These are phyloP conservation scores for Fusarium illudens DNA, from an alignment of 2,329 filamentous ascomycete species.

Conservation along the genomic window DNA sequence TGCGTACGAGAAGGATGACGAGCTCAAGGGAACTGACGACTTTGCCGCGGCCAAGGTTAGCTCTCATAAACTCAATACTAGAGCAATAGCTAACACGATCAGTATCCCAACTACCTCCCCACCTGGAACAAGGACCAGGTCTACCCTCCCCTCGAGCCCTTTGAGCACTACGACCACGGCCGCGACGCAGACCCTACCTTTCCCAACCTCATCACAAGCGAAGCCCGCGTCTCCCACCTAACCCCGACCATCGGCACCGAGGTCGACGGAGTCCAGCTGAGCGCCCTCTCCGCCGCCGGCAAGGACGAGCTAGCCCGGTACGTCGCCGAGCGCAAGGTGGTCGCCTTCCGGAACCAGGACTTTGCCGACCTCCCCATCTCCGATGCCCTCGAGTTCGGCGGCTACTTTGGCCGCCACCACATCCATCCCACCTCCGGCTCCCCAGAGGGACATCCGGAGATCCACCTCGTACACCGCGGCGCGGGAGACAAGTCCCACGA, in stretches of 20 bases:
- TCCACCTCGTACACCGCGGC: slow-evolving; percentile 81
- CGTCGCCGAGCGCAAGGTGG: slow-evolving; percentile 80
- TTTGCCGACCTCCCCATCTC: slow-evolving; percentile 74
- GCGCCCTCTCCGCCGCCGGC: slow-evolving; percentile 70
- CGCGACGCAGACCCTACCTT: slow-evolving; percentile 76
- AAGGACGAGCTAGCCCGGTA: slow-evolving; percentile 81
- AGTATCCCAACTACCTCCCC: slow-evolving; percentile 78
- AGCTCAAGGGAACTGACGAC: slow-evolving; percentile 34
- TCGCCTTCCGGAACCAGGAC: slow-evolving; percentile 80
- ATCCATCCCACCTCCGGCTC: slow-evolving; percentile 82
- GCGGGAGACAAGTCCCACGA: slow-evolving; percentile 58
- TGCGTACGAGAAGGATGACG: slow-evolving; percentile 29
- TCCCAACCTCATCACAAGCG: slow-evolving; percentile 69
- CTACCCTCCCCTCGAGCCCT: slow-evolving; percentile 72
- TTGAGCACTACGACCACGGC: slow-evolving; percentile 78
- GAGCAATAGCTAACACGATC: not conserved
- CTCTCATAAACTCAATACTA: not conserved
- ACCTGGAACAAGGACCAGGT: slow-evolving; percentile 72
- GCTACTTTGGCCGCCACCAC: slow-evolving; percentile 83
- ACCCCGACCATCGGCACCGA: slow-evolving; percentile 80
- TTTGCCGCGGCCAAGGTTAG: slow-evolving; percentile 37
- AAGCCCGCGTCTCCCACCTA: slow-evolving; percentile 64
- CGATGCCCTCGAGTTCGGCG: slow-evolving; percentile 73
- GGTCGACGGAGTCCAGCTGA: slow-evolving; percentile 75
- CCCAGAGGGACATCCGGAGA: slow-evolving; percentile 75